These are phyloP conservation scores for Phyllostachys edulis DNA, from an alignment of 176 grass and related monocot species.

Conservation along the genomic window DNA sequence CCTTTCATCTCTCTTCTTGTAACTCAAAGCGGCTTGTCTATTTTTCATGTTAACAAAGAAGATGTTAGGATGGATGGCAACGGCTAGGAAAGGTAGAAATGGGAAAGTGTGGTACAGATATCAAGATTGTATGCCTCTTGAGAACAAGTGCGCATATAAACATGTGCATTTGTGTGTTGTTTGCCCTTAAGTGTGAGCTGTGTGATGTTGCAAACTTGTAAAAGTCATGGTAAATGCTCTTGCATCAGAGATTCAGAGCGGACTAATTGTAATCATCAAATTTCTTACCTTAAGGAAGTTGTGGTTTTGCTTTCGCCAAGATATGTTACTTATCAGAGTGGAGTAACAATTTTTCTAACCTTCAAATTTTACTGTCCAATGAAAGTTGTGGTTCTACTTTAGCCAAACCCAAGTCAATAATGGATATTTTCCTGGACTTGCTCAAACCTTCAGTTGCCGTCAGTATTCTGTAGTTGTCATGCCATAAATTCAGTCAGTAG, in stretches of 20 bases:
- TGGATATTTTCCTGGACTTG: too few species aligned
- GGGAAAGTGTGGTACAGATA: not conserved
- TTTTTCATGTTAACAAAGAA: not conserved
- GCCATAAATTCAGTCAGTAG: not conserved
- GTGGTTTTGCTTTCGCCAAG: not conserved
- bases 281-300: not conserved
- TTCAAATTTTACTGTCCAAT: not conserved
- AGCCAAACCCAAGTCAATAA: not conserved
- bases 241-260: not conserved
- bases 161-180: not conserved
- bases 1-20: not conserved
- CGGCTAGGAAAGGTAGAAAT: not conserved
- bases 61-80: constrained; percentile 4
- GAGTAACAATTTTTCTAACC: not conserved
- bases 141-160: constrained; percentile 5
- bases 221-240: not conserved
- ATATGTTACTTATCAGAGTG: not conserved
- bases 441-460: not conserved
- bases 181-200: not conserved
- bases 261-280: not conserved
- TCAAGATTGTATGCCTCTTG: not conserved
- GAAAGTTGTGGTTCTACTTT: not conserved
- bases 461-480: not conserved
- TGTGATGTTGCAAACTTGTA: not conserved
- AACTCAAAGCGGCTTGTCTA: not conserved